phyloP scores from a whole-genome alignment of 352 stramenopile genomes.

The Thraustochytrium sp. region DNA sequence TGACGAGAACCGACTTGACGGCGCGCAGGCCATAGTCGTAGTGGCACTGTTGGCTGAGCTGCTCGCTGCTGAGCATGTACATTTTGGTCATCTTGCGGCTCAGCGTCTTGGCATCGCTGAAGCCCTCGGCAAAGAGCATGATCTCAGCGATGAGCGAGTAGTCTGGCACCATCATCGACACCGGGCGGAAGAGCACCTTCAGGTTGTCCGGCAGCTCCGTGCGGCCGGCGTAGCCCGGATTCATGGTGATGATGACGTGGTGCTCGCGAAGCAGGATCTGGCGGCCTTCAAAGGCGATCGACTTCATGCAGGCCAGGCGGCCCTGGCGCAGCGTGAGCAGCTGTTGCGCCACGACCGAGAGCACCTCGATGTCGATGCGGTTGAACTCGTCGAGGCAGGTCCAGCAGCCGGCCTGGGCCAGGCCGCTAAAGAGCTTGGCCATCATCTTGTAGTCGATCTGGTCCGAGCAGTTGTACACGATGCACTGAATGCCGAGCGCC shows the following conservation, averaged over 20 bases:
- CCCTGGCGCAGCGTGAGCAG: conserved; percentile 98
- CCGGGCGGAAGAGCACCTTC: conserved; percentile 98
- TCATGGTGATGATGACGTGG: conserved; percentile 99
- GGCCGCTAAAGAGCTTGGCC: conserved; percentile 96
- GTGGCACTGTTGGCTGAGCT: conserved; percentile 87
- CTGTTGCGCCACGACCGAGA: conserved; percentile 98
- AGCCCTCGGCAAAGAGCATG: conserved; percentile 99
- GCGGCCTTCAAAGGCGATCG: conserved; percentile 44
- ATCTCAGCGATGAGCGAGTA: conserved; percentile 97
- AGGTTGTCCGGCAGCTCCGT: conserved; percentile 94
- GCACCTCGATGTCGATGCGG: conserved; percentile 90
- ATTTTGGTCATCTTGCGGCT: conserved; percentile 88
- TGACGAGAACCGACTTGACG: conserved; percentile 85
- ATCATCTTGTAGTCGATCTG: conserved; percentile 99
- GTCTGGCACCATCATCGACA: conserved; percentile 99
- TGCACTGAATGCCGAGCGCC: conserved; percentile 94
- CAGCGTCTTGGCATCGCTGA: conserved; percentile 93
- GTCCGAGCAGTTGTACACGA: conserved; percentile 99
- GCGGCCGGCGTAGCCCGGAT: conserved; percentile 96
- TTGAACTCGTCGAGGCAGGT: conserved; percentile 99
- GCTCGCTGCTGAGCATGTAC: conserved; percentile 87
- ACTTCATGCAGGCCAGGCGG: conserved; percentile 67
- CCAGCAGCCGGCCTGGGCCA: conserved; percentile 98
- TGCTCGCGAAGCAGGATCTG: conserved; percentile 55
- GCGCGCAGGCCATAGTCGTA: conserved; percentile 87